These are phyloP conservation scores for Apophysomyces ossiformis DNA, from an alignment of 371 early-diverging fungal species.

Conservation along the genomic window DNA sequence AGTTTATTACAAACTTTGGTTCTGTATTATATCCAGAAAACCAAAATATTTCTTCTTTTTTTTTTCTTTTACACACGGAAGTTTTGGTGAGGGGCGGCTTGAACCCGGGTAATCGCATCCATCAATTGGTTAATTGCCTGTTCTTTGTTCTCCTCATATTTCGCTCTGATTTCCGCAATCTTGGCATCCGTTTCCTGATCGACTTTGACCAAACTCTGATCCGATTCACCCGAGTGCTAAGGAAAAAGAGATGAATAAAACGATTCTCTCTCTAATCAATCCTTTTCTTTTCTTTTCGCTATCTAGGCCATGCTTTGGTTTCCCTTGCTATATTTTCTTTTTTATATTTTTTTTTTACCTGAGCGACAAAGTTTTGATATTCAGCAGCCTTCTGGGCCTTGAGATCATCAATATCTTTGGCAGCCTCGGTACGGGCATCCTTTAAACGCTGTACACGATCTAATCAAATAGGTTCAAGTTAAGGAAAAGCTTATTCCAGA, in stretches of 20 bases:
- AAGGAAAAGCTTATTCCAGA: no score
- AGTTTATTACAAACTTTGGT: no score
- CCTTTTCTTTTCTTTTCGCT: neutral
- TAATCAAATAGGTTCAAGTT: conserved; percentile 25
- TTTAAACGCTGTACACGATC: conserved; percentile 93
- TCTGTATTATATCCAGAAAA: no score
- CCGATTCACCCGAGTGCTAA: conserved; percentile 81
- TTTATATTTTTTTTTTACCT: conserved; percentile 50
- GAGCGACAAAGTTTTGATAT: conserved; percentile 80
- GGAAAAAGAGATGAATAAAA: conserved; percentile 11
- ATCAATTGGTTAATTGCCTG: conserved; percentile 76
- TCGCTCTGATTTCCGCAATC: conserved; percentile 69
- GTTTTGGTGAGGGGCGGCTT: conserved; percentile 73
- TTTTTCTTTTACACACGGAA: conserved; percentile 40
- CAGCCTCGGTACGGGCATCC: conserved; percentile 93
- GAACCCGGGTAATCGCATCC: conserved; percentile 72
- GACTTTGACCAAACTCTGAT: conserved; percentile 70
- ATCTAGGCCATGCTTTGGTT: no score
- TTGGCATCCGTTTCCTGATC: conserved; percentile 81
- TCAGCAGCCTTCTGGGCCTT: conserved; percentile 86
- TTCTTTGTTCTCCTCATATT: conserved; percentile 71
- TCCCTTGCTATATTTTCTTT: no score
- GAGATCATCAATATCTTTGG: conserved; percentile 88
- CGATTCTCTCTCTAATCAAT: neutral
- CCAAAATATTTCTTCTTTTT: neutral